Base-by-base conservation (phyloP, 192 early-diverging fungal genomes). In the Backusella psychrophila region DNA sequence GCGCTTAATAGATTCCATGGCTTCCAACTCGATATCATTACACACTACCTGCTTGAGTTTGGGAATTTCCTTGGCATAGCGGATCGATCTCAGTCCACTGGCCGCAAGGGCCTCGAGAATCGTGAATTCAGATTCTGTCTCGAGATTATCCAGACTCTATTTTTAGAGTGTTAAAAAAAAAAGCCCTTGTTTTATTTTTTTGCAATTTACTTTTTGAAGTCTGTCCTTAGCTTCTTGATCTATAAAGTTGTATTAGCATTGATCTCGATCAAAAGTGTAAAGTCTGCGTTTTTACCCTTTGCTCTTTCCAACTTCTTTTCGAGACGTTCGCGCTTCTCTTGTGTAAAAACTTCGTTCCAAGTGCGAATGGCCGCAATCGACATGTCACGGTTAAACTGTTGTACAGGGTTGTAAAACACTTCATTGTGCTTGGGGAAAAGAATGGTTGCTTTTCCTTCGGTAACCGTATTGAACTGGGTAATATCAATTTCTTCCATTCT, bases 331-430 rank as follows among this genome's bases (percentile, higher is more conserved):
- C 75, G 75, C 69, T 91, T 87, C 66, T 90, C 93, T 73, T 93
- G 86, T 21, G 84, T 87, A 73, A 82, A 87, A 38, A 96, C 89
- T 67, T 95, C 89, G 77, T 89, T 90, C 97, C 96, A 99, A 0
- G 92, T 92, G 72, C 90, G 93, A 79, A 99, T 98, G 23, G 94
- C 96, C 9, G 98, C 97, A 65, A 98, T 94, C 7, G 96, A 98
- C 93, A 96, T 95, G 84, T 99, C 97, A 21, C 97, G 88, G 85
- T 99, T 98, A 87, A 98, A 98, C 80, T 97, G 88, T 85, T 99
- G 97, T 52, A 98, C 95, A 3, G 95, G 95, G 78, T 99, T 99
- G 88, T 99, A 99, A 80, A 99, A 99, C n/a, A 98, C 97, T 70
- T 94, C 92, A 78, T 95, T 94, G 75, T 88, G 88, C 71, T 91